phyloP scores from a whole-genome alignment of 2,329 filamentous ascomycete genomes.

The Trichothecium roseum region DNA sequence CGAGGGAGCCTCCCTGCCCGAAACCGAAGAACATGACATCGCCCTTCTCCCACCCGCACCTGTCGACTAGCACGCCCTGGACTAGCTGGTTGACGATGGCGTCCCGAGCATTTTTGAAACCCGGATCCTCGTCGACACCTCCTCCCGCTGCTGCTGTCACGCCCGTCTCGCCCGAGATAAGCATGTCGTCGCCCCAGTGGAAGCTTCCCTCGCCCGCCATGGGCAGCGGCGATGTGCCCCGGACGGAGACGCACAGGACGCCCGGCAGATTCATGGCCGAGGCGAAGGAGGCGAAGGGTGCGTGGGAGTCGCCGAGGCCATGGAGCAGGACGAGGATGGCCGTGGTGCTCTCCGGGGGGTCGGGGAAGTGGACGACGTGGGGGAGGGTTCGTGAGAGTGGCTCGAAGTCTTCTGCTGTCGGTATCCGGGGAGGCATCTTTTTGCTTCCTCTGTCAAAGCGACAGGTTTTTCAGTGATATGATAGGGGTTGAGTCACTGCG shows the following conservation, averaged over 20 bases:
- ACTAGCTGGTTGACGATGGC: conserved; percentile 42
- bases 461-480: too few relatives aligned
- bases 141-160: too few relatives aligned
- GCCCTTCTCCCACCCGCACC: conserved; percentile 46
- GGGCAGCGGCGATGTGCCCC: conserved; percentile 59
- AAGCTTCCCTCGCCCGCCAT: conserved; percentile 29
- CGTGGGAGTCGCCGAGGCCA: conserved; percentile 68
- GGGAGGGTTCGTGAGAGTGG: conserved; percentile 29
- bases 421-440: conserved; percentile 36
- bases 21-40: conserved; percentile 58
- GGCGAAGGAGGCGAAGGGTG: conserved; percentile 59
- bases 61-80: conserved; percentile 35
- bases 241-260: conserved; percentile 64
- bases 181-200: conserved; percentile 61
- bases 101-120: conserved; percentile 38
- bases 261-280: conserved; percentile 62
- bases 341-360: conserved; percentile 50
- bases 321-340: conserved; percentile 76
- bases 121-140: conserved; percentile 50
- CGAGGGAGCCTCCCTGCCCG: conserved; percentile 56
- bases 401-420: conserved; percentile 38
- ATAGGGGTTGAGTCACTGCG: too few relatives aligned
- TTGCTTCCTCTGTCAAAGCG: too few relatives aligned
- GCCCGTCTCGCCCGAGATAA: too few relatives aligned
- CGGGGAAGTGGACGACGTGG: conserved; percentile 36